phyloP scores from a whole-genome alignment of 257 asterid species.

The Capsicum rhomboideum region DNA sequence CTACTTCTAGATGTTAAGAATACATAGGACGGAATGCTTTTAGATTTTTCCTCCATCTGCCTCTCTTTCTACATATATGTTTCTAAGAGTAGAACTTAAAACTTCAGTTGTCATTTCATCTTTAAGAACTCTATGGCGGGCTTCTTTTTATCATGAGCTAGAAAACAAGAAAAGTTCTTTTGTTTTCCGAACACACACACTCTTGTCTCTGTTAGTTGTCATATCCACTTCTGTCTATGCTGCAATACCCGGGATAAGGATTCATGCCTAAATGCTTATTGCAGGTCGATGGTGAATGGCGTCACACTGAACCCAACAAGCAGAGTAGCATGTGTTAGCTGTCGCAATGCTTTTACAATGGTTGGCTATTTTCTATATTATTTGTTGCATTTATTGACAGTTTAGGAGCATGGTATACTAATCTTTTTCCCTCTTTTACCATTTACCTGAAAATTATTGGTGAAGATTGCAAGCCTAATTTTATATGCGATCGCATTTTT shows the following conservation, averaged over 20 bases:
- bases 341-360: slow-evolving; percentile 91
- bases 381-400: neutral
- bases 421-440: neutral
- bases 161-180: neutral
- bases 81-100: neutral
- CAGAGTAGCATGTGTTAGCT: slow-evolving; percentile 82
- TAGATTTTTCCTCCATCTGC: neutral
- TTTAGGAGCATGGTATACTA: neutral
- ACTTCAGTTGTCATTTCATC: neutral
- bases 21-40: neutral
- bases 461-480: slow-evolving; percentile 81
- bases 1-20: neutral
- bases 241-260: neutral
- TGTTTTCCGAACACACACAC: neutral
- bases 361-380: slow-evolving; percentile 24
- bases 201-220: neutral
- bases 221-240: neutral
- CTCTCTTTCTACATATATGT: neutral
- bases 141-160: neutral
- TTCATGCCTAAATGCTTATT: slow-evolving; percentile 8
- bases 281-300: slow-evolving; percentile 97
- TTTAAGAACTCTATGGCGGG: neutral
- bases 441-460: neutral
- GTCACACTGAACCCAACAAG: slow-evolving; percentile 82
- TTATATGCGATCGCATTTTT: slow-evolving; percentile 67